Evolutionary conservation across 1,284 basidiomycete species (phyloP).

Genomic region (Inonotus hispidus): DNA sequence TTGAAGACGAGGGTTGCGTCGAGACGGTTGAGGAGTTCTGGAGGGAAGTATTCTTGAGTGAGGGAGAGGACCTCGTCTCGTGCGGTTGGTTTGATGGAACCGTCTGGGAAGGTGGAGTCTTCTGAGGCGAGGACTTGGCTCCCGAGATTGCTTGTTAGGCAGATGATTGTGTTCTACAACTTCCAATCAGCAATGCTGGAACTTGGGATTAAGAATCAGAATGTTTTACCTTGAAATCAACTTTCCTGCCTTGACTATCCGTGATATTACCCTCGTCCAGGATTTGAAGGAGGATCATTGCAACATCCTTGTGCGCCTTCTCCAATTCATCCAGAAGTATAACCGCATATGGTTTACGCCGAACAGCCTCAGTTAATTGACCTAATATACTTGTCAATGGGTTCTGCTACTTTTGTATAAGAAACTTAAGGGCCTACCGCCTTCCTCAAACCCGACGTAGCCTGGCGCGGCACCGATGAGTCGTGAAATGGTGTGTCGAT

Average conservation of each 20-base stretch:
- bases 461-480: constrained; percentile 90
- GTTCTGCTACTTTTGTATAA: background rate
- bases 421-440: constrained; percentile 45
- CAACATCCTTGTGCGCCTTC: constrained; percentile 90
- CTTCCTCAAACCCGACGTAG: constrained; percentile 93
- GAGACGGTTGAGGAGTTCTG: constrained; percentile 86
- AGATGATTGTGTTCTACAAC: constrained; percentile 77
- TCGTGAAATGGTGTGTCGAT: constrained; percentile 85
- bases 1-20: constrained; percentile 89
- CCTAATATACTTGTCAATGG: constrained; percentile 32
- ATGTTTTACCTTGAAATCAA: constrained; percentile 66
- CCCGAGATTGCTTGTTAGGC: constrained; percentile 53
- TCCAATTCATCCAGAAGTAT: constrained; percentile 86
- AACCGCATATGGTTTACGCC: constrained; percentile 78
- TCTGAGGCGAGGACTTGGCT: constrained; percentile 73
- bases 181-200: background rate
- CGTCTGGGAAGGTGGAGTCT: constrained; percentile 59
- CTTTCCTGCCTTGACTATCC: constrained; percentile 74
- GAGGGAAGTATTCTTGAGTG: constrained; percentile 78
- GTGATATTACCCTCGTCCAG: constrained; percentile 89
- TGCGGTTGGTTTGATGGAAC: constrained; percentile 61
- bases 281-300: constrained; percentile 89
- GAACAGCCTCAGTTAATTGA: constrained; percentile 83
- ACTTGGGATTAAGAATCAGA: background rate
- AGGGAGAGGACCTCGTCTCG: constrained; percentile 68